Conservation (phyloP, 2,329 filamentous ascomycete species). For the Dactylonectria macrodidyma region DNA sequence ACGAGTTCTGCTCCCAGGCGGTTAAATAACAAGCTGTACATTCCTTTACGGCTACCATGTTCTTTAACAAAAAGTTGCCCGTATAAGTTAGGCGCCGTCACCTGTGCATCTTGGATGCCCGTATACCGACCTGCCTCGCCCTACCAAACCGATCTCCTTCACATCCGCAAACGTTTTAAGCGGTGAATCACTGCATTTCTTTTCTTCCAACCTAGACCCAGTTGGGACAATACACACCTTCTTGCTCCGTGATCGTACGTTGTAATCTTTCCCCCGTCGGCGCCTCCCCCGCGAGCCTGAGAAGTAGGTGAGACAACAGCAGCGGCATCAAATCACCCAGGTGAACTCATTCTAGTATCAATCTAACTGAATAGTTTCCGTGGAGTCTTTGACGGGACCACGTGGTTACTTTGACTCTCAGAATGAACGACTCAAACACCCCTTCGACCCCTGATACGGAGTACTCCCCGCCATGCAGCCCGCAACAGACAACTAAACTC, state of each 20-base stretch:
- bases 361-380: background rate
- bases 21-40: slow-evolving; percentile 27
- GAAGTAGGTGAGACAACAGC: background rate
- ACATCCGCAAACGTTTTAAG: slow-evolving; percentile 5
- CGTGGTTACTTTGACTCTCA: background rate
- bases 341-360: background rate
- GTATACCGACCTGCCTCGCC: slow-evolving; percentile 15
- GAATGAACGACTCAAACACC: slow-evolving; percentile 44
- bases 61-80: slow-evolving; percentile 17
- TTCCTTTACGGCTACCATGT: slow-evolving; percentile 13
- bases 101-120: slow-evolving; percentile 12
- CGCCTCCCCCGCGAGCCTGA: background rate
- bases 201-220: background rate
- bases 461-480: slow-evolving; percentile 63
- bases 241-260: background rate
- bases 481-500: slow-evolving; percentile 53
- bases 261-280: background rate
- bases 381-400: background rate
- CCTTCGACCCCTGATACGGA: slow-evolving; percentile 65
- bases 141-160: slow-evolving; percentile 5
- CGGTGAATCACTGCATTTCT: background rate
- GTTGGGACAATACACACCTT: background rate
- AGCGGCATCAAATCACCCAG: background rate
- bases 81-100: slow-evolving; percentile 36
- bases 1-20: slow-evolving; percentile 23